Conservation (phyloP, 2,329 filamentous ascomycete genomes). For the Dothistroma septosporum region DNA sequence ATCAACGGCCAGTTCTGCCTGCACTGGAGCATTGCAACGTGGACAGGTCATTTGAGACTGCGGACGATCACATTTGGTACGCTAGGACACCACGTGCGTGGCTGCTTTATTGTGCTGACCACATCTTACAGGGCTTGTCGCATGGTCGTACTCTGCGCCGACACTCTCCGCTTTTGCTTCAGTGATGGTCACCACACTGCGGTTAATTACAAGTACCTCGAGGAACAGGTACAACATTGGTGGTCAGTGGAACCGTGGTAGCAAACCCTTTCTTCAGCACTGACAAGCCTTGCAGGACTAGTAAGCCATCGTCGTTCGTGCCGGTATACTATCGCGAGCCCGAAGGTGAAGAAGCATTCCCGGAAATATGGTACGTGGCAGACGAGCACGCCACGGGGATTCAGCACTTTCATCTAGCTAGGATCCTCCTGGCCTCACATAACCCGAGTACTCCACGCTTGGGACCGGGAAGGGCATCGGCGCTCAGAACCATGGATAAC, state of each 20-base stretch:
- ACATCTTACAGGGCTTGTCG: conserved; percentile 49
- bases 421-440: conserved; percentile 55
- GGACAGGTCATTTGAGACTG: conserved; percentile 48
- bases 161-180: conserved; percentile 62
- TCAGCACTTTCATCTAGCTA: conserved; percentile 57
- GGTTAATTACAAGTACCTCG: conserved; percentile 44
- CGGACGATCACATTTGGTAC: conserved; percentile 50
- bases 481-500: conserved; percentile 41
- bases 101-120: conserved; percentile 3
- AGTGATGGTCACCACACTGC: conserved; percentile 37
- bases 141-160: conserved; percentile 59
- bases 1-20: conserved; percentile 47
- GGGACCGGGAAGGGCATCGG: conserved; percentile 40
- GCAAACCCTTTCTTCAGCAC: not conserved
- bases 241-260: not conserved
- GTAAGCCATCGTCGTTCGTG: conserved; percentile 51
- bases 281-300: conserved; percentile 41
- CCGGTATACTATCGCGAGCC: conserved; percentile 50
- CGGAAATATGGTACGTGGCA: conserved; percentile 55
- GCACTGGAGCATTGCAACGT: conserved; percentile 50
- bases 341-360: conserved; percentile 47
- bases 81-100: not conserved
- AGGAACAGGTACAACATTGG: conserved; percentile 39
- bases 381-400: conserved; percentile 58
- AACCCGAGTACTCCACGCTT: conserved; percentile 53